A percentile compares a stretch with the other conserved stretches of the same genome.
Conservation (phyloP, 305 asterid species). For the Fraxinus baroniana region DNA sequence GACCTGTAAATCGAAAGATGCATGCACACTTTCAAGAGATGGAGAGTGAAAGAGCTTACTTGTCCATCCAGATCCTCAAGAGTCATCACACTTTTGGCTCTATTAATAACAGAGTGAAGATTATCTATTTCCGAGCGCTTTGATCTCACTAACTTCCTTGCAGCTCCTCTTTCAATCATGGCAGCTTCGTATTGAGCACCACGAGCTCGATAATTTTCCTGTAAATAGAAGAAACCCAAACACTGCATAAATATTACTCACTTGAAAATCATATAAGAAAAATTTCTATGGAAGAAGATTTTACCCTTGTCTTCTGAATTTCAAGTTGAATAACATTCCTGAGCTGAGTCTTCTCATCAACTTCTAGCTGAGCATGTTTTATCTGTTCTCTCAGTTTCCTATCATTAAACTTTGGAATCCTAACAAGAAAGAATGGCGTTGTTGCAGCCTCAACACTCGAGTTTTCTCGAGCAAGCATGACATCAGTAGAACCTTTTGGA, state of each 20-base stretch:
- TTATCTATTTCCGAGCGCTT: conserved; percentile 78
- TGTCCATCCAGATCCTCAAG: conserved; percentile 67
- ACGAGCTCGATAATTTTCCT: conserved; percentile 50
- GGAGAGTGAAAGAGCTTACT: conserved; percentile 39
- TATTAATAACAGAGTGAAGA: conserved; percentile 67
- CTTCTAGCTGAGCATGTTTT: conserved; percentile 56
- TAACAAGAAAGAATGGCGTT: conserved; percentile 62
- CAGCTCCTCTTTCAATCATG: conserved; percentile 49
- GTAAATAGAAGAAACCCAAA: neutral
- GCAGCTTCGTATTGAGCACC: conserved; percentile 66
- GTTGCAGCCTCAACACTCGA: conserved; percentile 26
- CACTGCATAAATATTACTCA: neutral
- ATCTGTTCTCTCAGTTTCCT: conserved; percentile 61
- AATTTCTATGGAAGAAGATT: conserved; percentile 14
- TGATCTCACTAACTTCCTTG: conserved; percentile 55
- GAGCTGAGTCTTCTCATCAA: conserved; percentile 75
- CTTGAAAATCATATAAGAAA: neutral
- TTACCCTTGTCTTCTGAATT: conserved; percentile 68
- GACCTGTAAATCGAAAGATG: neutral
- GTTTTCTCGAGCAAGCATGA: conserved; percentile 32
- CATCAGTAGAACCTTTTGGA: conserved; percentile 34
- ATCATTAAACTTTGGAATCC: conserved; percentile 76
- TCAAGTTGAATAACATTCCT: conserved; percentile 70
- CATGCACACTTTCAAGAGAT: conserved; percentile 4
- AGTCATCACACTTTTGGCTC: conserved; percentile 84